Conservation (phyloP, 2,329 filamentous ascomycete genomes). For the Apiospora rasikravindrae region DNA sequence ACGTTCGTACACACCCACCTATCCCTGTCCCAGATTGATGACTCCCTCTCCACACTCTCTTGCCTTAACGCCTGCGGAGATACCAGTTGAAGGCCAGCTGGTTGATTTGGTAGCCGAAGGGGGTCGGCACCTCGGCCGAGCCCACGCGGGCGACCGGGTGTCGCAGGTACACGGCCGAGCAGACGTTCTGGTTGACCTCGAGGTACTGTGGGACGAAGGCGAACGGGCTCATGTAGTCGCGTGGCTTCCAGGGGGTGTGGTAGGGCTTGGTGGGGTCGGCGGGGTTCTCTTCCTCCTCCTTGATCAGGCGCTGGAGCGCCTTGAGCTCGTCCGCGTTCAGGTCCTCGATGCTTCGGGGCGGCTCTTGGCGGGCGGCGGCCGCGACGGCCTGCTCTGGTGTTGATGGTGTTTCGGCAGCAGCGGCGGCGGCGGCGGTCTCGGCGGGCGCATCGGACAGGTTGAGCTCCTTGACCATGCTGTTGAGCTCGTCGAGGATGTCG, state of each 20-base stretch:
- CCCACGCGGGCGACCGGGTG: conserved; percentile 91
- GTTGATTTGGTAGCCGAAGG: conserved; percentile 72
- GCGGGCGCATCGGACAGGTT: conserved; percentile 40
- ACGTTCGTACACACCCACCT: neutral
- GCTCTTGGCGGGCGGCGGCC: neutral
- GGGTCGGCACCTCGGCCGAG: conserved; percentile 81
- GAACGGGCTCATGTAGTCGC: conserved; percentile 87
- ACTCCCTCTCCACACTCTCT: neutral
- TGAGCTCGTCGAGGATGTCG: conserved; percentile 60
- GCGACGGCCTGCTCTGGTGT: conserved; percentile 20
- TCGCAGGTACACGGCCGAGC: conserved; percentile 90
- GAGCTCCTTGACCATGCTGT: conserved; percentile 53
- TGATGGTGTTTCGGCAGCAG: neutral
- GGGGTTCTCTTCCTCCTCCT: conserved; percentile 74
- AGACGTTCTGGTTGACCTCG: conserved; percentile 97
- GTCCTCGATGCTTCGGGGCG: conserved; percentile 40
- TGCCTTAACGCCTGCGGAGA: conserved; percentile 71
- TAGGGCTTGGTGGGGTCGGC: conserved; percentile 82
- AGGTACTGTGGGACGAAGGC: conserved; percentile 94
- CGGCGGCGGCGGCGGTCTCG: conserved; percentile 21
- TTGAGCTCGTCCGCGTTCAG: conserved; percentile 59
- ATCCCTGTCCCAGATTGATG: neutral
- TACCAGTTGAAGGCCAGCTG: conserved; percentile 96
- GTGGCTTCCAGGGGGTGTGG: conserved; percentile 85
- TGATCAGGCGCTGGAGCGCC: conserved; percentile 62